phyloP scores from a whole-genome alignment of 352 stramenopile genomes.

The Phytopythium helicoides region DNA sequence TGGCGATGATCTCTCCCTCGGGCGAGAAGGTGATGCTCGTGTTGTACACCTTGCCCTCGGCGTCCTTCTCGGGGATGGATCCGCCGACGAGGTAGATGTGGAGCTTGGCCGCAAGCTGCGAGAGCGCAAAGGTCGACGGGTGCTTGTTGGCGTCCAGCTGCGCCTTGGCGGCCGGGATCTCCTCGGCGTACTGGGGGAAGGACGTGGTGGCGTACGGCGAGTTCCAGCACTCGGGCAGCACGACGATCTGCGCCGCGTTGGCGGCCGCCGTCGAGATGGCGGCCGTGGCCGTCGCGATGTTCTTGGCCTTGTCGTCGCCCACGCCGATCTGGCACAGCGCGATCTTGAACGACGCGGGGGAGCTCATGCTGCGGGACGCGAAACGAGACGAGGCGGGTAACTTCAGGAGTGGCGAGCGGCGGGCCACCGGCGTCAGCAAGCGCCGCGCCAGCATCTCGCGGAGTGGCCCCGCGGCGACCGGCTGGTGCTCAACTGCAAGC shows the following conservation, averaged over 20 bases:
- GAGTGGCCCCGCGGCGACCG: no score
- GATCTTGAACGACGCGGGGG: conserved; percentile 76
- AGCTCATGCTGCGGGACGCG: conserved; percentile 35
- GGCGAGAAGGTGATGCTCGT: conserved; percentile 97
- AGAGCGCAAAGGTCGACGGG: conserved; percentile 87
- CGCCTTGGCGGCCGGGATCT: conserved; percentile 81
- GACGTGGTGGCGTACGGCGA: conserved; percentile 96
- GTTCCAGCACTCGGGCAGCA: conserved; percentile 96
- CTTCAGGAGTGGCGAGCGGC: neutral
- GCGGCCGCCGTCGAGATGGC: conserved; percentile 63
- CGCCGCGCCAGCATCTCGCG: conserved; percentile 2
- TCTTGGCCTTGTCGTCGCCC: conserved; percentile 78
- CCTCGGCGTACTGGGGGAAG: conserved; percentile 98
- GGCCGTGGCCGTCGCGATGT: conserved; percentile 74
- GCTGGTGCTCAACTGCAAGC: no score
- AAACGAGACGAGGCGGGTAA: conserved; percentile 13
- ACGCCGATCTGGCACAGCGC: conserved; percentile 96
- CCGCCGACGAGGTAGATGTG: conserved; percentile 96
- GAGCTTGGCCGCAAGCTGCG: conserved; percentile 86
- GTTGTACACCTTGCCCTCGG: conserved; percentile 95
- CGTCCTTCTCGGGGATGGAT: conserved; percentile 92
- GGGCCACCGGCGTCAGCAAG: neutral
- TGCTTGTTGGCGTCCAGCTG: conserved; percentile 58
- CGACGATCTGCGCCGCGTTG: conserved; percentile 87
- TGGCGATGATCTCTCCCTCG: conserved; percentile 93